Evolutionary conservation across 176 grass and related monocot genomes (phyloP), one percentile per base, ranked within the genome.

Genomic region (Pharus latifolius): DNA sequence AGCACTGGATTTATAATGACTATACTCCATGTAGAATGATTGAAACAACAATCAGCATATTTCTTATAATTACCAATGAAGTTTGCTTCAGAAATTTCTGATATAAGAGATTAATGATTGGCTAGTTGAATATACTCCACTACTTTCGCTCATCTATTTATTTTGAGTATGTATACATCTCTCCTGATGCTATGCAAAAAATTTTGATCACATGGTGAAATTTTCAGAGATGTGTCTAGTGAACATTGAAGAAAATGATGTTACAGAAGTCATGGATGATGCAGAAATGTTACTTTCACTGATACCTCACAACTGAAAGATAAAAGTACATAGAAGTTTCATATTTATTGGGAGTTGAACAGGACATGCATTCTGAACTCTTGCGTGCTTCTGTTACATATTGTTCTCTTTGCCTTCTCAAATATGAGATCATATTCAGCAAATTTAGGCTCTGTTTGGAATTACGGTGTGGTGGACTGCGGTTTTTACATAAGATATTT

Each of bases 1-100:
- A 23, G 43, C 68, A 65, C 67, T 73, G 46, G n/a, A n/a, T n/a
- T 28, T 56, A 53, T 27, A 7, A 49, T 78, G 60, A 73, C 51
- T 12, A 19, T 52, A 47, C 43, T 37, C 26, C 74, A 53, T 52
- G 61, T 67, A 27, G 61, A 67, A 47, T 74, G 76, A 26, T 52
- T 35, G 60, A 79, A 19, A 29, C 37, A 65, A n/a, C 26, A 17
- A 60, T 44, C 14, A 52, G n/a, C 27, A 10, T 27, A 47, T 55
- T 70, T 24, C 14, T 53, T 42, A 45, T 15, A 63, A 50, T 37
- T n/a, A 12, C 17, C 6, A 10, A 54, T 8, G 4, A n/a, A 15
- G 12, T 49, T 5, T 42, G 8, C 46, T 47, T 55, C 38, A 26
- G 26, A 17, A 1, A 33, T 27, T 63, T 9, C 7, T 35, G 35